Evolutionary conservation across 768 basidiomycete species (phyloP), one percentile per base, ranked within the genome.

Genomic region (Leucosporidium creatinivorum): DNA sequence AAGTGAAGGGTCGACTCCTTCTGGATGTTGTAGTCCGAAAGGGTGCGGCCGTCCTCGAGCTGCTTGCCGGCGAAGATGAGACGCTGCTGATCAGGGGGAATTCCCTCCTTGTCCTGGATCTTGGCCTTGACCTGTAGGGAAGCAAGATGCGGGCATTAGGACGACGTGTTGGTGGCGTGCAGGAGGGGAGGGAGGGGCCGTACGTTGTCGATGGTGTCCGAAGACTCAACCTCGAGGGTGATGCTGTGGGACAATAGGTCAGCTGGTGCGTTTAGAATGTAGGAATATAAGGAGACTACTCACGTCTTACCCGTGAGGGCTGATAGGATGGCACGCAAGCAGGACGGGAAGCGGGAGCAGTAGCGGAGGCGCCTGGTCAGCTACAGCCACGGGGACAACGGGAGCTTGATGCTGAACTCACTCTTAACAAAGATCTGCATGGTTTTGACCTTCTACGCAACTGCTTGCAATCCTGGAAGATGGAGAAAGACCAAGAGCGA

Each of bases 11-110:
- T 98, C 39, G 93, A 96, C 82, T 98, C 94, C 85, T 97, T 97
- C 83, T 98, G 96, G 78, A 99, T 94, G 84, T 94, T 93, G 77
- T 93, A 93, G 82, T 92, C 91, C 79, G 81, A 88, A 69, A 93
- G 87, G 69, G 89, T 98, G 79, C 93, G 89, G 71, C 96, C 96
- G 81, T 99, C 96, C 83, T 98, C 94, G 75, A 99, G 88, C 80
- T 97, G 94, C 83, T 99, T 97, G 75, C 94, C 94, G 62, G 94
- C 94, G 79, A 98, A 99, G 83, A 98, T 97, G 81, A 98, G 80
- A 74, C 94, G 92, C 80, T 97, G 93, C 76, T 91, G 90, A 74
- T 92, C 91, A 8, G 91, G 91, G 67, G 91, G 92, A 73, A 94
- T 96, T 69, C 87, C 91, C 75, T 92, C 91, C 81, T 93, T 93